phyloP scores from a whole-genome alignment of 1,284 basidiomycete species.

The Wolfiporia cocos region DNA sequence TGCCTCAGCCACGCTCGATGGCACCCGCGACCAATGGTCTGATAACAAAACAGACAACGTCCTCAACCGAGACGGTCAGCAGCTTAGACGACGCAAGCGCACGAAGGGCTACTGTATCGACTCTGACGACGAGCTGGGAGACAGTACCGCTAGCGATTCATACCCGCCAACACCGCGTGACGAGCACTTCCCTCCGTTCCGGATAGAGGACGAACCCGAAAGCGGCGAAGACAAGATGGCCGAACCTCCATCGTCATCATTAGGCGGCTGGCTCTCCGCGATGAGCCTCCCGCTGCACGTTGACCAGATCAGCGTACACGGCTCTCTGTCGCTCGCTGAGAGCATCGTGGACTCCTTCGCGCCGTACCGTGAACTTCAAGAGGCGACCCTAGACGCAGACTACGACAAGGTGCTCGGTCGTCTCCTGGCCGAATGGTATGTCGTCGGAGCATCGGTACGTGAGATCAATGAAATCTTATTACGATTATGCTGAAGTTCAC shows the following conservation, averaged over 20 bases:
- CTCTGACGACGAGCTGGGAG: slow-evolving; percentile 24
- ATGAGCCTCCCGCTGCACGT: slow-evolving; percentile 33
- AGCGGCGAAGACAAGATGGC: slow-evolving; percentile 2
- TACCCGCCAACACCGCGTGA: slow-evolving; percentile 14
- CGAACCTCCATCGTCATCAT: background rate
- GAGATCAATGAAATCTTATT: background rate
- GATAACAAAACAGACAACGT: too few species aligned
- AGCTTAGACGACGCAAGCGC: slow-evolving; percentile 13
- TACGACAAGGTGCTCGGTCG: slow-evolving; percentile 37
- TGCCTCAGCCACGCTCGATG: too few species aligned
- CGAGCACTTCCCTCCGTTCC: slow-evolving; percentile 11
- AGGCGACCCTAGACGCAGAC: slow-evolving; percentile 32
- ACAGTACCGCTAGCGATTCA: slow-evolving; percentile 11
- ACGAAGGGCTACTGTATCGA: slow-evolving; percentile 20
- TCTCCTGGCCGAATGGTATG: slow-evolving; percentile 30
- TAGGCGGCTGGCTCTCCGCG: slow-evolving; percentile 17
- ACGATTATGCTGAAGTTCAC: too few species aligned
- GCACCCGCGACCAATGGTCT: too few species aligned
- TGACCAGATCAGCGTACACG: slow-evolving; percentile 21
- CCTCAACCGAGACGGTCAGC: background rate
- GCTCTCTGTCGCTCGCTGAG: slow-evolving; percentile 30
- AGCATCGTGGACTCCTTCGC: slow-evolving; percentile 43
- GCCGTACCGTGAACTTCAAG: slow-evolving; percentile 45
- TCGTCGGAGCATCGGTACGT: slow-evolving; percentile 27
- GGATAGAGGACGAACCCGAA: slow-evolving; percentile 4